Evolutionary conservation across 2,329 filamentous ascomycete species (phyloP).

Genomic region (Aspergillus cejpii): DNA sequence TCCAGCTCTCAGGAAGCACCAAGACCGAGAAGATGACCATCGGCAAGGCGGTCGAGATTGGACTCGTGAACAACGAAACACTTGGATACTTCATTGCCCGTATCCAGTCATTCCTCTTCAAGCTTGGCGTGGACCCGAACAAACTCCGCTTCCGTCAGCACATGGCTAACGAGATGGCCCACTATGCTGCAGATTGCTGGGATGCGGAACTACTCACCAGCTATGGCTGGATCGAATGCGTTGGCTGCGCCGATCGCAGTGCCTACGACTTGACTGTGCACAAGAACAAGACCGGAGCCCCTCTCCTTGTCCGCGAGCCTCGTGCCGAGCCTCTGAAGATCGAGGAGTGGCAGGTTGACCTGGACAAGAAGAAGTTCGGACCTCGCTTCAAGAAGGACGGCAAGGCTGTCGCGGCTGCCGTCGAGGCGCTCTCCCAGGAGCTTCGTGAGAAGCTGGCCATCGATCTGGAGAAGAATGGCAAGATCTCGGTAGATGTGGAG

Average conservation of each 20-base stretch:
- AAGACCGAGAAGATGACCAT: constrained; percentile 65
- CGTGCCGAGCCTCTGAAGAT: constrained; percentile 69
- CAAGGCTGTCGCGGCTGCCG: constrained; percentile 72
- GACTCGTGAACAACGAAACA: constrained; percentile 92
- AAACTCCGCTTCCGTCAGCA: constrained; percentile 97
- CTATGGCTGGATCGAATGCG: constrained; percentile 96
- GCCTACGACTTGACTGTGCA: constrained; percentile 93
- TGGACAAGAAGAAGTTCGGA: constrained; percentile 94
- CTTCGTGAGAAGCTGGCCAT: constrained; percentile 72
- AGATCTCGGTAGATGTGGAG: constrained; percentile 68
- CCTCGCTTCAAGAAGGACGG: constrained; percentile 93
- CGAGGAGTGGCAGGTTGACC: constrained; percentile 79
- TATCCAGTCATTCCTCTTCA: constrained; percentile 83
- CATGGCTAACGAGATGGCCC: constrained; percentile 85
- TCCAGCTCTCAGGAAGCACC: constrained; percentile 82
- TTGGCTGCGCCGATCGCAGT: constrained; percentile 91
- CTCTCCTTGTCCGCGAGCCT: constrained; percentile 76
- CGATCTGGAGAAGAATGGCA: constrained; percentile 65
- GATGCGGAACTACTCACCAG: constrained; percentile 88
- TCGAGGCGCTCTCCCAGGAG: constrained; percentile 70
- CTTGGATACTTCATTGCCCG: constrained; percentile 94
- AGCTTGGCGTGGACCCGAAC: constrained; percentile 75
- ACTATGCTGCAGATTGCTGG: constrained; percentile 97
- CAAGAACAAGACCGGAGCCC: constrained; percentile 81
- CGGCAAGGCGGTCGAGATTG: constrained; percentile 74